Percentiles rank a stretch among this genome's conserved stretches.
These are phyloP conservation scores for Trametes cingulata DNA, from an alignment of 768 basidiomycete species.

Conservation along the genomic window DNA sequence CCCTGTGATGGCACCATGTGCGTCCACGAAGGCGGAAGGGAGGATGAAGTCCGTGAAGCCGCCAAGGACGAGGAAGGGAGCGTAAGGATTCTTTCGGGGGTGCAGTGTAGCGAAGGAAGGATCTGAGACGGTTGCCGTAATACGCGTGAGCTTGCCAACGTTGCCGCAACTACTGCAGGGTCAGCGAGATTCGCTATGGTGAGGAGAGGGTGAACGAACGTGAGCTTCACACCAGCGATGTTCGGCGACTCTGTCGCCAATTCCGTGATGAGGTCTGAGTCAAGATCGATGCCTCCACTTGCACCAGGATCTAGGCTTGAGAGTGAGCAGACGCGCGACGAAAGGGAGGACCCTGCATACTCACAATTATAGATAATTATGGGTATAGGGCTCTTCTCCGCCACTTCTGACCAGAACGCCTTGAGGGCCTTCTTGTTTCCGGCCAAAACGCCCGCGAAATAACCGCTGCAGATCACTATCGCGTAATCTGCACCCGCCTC, in stretches of 20 bases:
- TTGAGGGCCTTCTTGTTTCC: constrained; percentile 68
- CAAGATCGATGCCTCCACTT: constrained; percentile 85
- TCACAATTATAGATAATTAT: constrained; percentile 87
- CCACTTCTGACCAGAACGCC: constrained; percentile 74
- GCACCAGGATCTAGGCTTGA: constrained; percentile 71
- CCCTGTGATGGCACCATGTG: constrained; percentile 88
- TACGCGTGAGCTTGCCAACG: constrained; percentile 87
- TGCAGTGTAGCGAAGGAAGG: constrained; percentile 53
- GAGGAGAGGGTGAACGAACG: constrained; percentile 48
- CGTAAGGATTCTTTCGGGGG: constrained; percentile 66
- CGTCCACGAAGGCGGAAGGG: constrained; percentile 69
- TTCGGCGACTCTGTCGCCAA: constrained; percentile 77
- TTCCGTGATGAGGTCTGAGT: constrained; percentile 83
- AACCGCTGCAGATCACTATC: constrained; percentile 85
- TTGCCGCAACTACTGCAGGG: constrained; percentile 68
- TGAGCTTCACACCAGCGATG: constrained; percentile 85
- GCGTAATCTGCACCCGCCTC: constrained; percentile 82
- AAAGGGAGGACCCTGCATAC: constrained; percentile 28
- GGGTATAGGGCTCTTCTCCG: constrained; percentile 80
- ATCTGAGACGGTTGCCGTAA: constrained; percentile 65
- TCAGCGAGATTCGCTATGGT: constrained; percentile 3
- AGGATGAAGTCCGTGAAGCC: constrained; percentile 85
- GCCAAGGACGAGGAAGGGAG: constrained; percentile 81
- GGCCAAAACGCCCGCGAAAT: constrained; percentile 77
- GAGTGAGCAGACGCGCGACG: constrained; percentile 15